phyloP scores from a whole-genome alignment of 148 eudicot genomes.

The Spergularia marina region DNA sequence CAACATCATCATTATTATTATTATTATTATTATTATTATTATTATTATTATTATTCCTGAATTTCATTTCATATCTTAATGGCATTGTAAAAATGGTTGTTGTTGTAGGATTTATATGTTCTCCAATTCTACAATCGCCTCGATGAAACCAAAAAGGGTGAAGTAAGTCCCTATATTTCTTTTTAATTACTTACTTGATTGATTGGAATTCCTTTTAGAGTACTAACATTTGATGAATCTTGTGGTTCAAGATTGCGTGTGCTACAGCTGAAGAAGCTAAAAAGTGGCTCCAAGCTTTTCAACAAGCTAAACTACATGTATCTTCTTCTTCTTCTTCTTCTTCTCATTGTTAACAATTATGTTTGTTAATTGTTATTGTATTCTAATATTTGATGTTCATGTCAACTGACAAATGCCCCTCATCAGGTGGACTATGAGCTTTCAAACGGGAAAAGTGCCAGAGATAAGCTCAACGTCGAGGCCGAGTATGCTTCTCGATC shows the following conservation, averaged over 20 bases:
- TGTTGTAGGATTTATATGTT: slow-evolving; percentile 74
- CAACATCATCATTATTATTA: too few species aligned
- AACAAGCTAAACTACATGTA: slow-evolving; percentile 91
- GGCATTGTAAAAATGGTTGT: not conserved
- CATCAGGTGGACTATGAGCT: slow-evolving; percentile 79
- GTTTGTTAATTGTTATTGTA: not conserved
- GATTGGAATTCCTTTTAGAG: slow-evolving; percentile 25
- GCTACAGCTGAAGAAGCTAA: slow-evolving; percentile 75
- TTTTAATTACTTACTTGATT: not conserved
- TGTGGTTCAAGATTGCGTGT: slow-evolving; percentile 87
- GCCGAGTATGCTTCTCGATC: slow-evolving; percentile 57
- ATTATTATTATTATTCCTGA: too few species aligned
- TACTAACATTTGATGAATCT: too few species aligned
- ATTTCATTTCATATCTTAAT: too few species aligned
- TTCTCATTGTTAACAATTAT: not conserved
- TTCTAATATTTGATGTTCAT: not conserved
- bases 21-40: too few species aligned
- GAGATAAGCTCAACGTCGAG: slow-evolving; percentile 73
- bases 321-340: not conserved
- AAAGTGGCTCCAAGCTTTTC: slow-evolving; percentile 94
- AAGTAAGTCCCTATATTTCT: slow-evolving; percentile 50
- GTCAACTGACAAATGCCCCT: too few species aligned
- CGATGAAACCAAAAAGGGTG: slow-evolving; percentile 89
- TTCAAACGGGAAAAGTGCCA: slow-evolving; percentile 58
- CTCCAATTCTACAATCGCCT: slow-evolving; percentile 87